Percentiles rank a stretch among this genome's conserved stretches.
Evolutionary conservation across 2,329 filamentous ascomycete genomes (phyloP).

Genomic region (Sporothrix schenckii): DNA sequence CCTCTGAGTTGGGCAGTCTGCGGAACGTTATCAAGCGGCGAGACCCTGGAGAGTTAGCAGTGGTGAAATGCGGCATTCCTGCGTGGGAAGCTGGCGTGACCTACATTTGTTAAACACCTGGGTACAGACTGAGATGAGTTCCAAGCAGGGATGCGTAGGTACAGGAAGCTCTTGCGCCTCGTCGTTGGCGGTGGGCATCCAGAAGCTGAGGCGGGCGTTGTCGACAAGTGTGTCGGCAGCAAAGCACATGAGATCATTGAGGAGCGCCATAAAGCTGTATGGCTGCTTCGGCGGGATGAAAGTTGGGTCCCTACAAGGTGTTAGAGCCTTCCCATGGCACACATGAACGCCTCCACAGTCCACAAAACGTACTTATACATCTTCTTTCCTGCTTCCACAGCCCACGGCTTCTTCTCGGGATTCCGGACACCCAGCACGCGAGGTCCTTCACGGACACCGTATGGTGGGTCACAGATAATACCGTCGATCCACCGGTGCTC

Average conservation of each 20-base stretch:
- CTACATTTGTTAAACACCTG: conserved; percentile 89
- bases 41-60: conserved; percentile 64
- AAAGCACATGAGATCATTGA: conserved; percentile 87
- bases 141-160: conserved; percentile 74
- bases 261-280: conserved; percentile 88
- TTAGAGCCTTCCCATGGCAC: background rate
- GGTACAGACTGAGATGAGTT: conserved; percentile 74
- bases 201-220: conserved; percentile 81
- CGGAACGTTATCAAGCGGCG: conserved; percentile 85
- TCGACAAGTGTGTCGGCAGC: conserved; percentile 75
- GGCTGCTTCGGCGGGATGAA: conserved; percentile 88
- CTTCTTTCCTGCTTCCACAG: conserved; percentile 69
- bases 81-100: background rate
- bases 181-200: conserved; percentile 92
- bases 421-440: conserved; percentile 82
- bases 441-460: conserved; percentile 89
- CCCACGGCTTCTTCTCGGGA: conserved; percentile 59
- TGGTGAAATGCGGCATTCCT: background rate
- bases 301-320: conserved; percentile 46
- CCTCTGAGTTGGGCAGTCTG: conserved; percentile 63
- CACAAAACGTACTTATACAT: conserved; percentile 64
- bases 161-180: conserved; percentile 75
- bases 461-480: conserved; percentile 93
- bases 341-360: too few species aligned
- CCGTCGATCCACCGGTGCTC: conserved; percentile 70